These are phyloP conservation scores for Discostella stelligeroides DNA, from an alignment of 108 stramenopile species.

Conservation along the genomic window DNA sequence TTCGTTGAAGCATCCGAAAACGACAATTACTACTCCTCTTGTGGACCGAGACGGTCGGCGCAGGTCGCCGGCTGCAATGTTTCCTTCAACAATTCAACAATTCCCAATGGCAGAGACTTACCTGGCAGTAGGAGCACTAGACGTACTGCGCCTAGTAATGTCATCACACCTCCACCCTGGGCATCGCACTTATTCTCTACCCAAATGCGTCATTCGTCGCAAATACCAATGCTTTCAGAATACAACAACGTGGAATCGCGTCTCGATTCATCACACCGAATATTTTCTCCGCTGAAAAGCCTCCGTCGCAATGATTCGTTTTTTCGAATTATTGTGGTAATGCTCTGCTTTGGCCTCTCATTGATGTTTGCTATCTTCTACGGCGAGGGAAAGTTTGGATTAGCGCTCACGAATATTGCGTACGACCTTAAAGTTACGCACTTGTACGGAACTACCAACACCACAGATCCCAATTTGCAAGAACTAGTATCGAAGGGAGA, in stretches of 20 bases:
- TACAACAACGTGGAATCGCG: constrained; percentile 1
- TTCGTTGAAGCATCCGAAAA: neutral
- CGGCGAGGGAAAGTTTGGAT: constrained; percentile 26
- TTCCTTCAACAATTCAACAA: neutral
- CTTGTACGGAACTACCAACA: neutral
- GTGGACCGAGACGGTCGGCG: constrained; percentile 1
- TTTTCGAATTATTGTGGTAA: constrained; percentile 19
- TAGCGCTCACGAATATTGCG: constrained; percentile 20
- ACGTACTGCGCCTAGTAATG: constrained; percentile 7
- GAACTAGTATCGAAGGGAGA: constrained; percentile 4
- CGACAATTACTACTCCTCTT: neutral
- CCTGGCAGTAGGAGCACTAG: neutral
- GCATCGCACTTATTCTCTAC: constrained; percentile 11
- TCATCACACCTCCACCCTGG: constrained; percentile 33
- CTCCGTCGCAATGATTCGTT: constrained; percentile 34
- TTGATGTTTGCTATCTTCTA: constrained; percentile 28
- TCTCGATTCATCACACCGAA: constrained; percentile 8
- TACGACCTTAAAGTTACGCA: constrained; percentile 29
- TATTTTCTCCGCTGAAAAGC: constrained; percentile 15
- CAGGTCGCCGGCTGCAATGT: neutral
- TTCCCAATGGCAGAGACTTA: constrained; percentile 12
- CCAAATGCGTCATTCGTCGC: constrained; percentile 39
- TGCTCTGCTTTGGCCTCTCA: constrained; percentile 34
- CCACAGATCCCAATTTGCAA: constrained; percentile 1
- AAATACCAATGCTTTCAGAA: constrained; percentile 1